These are phyloP conservation scores for Nemania serpens DNA, from an alignment of 2,329 filamentous ascomycete genomes.

Conservation along the genomic window DNA sequence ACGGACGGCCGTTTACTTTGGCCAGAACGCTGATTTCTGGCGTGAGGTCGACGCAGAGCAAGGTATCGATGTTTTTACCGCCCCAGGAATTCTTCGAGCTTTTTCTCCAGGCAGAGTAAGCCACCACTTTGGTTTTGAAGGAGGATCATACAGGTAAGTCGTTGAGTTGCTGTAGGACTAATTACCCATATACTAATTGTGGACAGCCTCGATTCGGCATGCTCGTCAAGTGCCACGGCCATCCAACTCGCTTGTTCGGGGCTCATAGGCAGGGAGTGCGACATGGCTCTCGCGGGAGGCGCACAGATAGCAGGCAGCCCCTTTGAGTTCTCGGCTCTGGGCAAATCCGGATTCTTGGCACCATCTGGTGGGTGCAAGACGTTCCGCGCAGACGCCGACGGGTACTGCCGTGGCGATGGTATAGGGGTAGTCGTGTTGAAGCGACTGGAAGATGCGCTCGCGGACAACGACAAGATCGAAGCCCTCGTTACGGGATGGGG, in stretches of 20 bases:
- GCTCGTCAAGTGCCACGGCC: slow-evolving; percentile 42
- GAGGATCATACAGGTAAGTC: slow-evolving; percentile 33
- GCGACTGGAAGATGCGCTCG: slow-evolving; percentile 44
- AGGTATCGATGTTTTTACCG: slow-evolving; percentile 22
- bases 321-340: slow-evolving; percentile 25
- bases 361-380: slow-evolving; percentile 34
- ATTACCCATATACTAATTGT: neutral
- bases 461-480: slow-evolving; percentile 50
- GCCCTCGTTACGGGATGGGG: slow-evolving; percentile 54
- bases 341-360: slow-evolving; percentile 31
- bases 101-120: slow-evolving; percentile 36
- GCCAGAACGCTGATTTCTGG: slow-evolving; percentile 43
- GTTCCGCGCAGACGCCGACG: slow-evolving; percentile 49
- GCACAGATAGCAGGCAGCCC: slow-evolving; percentile 21
- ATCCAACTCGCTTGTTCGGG: slow-evolving; percentile 43
- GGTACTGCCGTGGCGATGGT: slow-evolving; percentile 45
- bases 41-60: slow-evolving; percentile 39
- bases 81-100: slow-evolving; percentile 20
- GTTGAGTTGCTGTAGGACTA: too few species aligned
- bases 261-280: slow-evolving; percentile 37
- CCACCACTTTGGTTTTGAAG: slow-evolving; percentile 41
- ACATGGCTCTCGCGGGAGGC: slow-evolving; percentile 30
- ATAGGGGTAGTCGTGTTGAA: slow-evolving; percentile 35
- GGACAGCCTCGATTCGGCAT: slow-evolving; percentile 39
- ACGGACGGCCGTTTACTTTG: slow-evolving; percentile 45